Percentiles rank a stretch among this genome's conserved stretches.
These are phyloP conservation scores for Exophiala dermatitidis DNA, from an alignment of 2,329 filamentous ascomycete species.

Conservation along the genomic window DNA sequence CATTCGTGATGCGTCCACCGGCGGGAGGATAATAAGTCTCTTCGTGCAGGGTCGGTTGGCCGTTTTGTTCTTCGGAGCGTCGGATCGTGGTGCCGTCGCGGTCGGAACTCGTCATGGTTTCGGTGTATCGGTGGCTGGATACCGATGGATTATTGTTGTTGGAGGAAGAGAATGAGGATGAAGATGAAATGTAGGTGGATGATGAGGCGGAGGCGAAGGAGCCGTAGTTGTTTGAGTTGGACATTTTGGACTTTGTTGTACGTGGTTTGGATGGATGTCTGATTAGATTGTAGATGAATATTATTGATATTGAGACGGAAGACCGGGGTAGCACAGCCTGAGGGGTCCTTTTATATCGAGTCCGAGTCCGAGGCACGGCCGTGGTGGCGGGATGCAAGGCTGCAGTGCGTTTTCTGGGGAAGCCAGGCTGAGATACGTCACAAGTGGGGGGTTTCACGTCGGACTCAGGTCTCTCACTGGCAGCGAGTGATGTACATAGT, in stretches of 20 bases:
- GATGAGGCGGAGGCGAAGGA: background rate
- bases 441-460: no score
- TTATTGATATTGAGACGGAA: no score
- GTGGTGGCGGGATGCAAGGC: no score
- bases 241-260: background rate
- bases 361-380: no score
- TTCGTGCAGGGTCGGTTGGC: slow-evolving; percentile 10
- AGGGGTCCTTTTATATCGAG: no score
- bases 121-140: slow-evolving; percentile 5
- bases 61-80: slow-evolving; percentile 12
- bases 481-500: no score
- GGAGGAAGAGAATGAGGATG: slow-evolving; percentile 4
- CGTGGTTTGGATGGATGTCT: background rate
- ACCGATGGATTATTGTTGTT: background rate
- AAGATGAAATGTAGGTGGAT: slow-evolving; percentile 1
- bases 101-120: slow-evolving; percentile 13
- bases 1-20: background rate
- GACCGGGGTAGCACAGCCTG: no score
- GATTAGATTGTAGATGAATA: background rate
- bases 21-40: slow-evolving; percentile 9
- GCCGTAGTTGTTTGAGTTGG: background rate
- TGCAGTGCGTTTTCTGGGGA: no score
- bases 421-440: no score
- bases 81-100: slow-evolving; percentile 18
- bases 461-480: no score